phyloP scores from a whole-genome alignment of 1,139 yeast species.

The Kazachstania sp. region DNA sequence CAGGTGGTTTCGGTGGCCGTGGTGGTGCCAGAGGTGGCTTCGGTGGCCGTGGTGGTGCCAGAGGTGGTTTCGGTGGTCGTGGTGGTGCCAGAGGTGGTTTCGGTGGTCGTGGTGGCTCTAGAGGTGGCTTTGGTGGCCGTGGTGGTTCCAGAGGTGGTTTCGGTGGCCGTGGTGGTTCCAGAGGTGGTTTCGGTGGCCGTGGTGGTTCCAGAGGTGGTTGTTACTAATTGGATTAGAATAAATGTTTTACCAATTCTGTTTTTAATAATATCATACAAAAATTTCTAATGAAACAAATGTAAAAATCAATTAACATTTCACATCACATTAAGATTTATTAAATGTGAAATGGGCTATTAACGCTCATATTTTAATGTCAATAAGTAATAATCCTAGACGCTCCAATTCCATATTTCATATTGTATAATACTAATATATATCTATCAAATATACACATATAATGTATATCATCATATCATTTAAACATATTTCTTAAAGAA shows the following conservation, averaged over 20 bases:
- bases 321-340: not conserved
- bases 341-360: not conserved
- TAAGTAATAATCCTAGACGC: no score
- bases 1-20: conserved; percentile 40
- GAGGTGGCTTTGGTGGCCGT: conserved; percentile 24
- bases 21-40: conserved; percentile 34
- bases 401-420: not conserved
- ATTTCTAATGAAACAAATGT: conserved; percentile 8
- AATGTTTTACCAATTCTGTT: not conserved
- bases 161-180: conserved; percentile 14
- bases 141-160: conserved; percentile 17
- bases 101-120: conserved; percentile 19
- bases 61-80: conserved; percentile 15
- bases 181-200: conserved; percentile 21
- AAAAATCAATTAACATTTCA: not conserved
- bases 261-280: conserved; percentile 5
- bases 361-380: no score
- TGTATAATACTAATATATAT: conserved; percentile 2
- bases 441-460: not conserved
- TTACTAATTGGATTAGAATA: conserved; percentile 3
- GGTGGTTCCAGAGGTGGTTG: conserved; percentile 20
- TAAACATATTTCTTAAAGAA: not conserved
- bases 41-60: conserved; percentile 36
- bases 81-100: conserved; percentile 22
- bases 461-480: not conserved